phyloP scores from a whole-genome alignment of 106 monocot genomes.

The Platanthera zijinensis region DNA sequence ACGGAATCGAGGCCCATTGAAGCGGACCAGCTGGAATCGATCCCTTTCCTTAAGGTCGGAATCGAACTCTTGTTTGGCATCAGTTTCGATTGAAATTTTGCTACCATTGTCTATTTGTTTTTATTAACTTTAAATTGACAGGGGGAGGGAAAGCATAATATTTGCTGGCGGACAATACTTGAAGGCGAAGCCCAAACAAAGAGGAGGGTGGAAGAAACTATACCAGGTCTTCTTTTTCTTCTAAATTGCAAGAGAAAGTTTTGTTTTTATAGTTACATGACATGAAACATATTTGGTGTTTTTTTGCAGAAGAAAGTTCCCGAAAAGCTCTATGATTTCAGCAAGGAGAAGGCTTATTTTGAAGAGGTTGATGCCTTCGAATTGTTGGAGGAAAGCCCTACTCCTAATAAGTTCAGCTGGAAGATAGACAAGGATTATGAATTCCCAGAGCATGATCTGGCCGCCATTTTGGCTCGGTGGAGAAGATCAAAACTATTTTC shows the following conservation, averaged over 20 bases:
- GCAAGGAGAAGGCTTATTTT: constrained; percentile 77
- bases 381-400: constrained; percentile 80
- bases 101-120: background rate
- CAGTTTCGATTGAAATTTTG: background rate
- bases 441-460: constrained; percentile 39
- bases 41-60: constrained; percentile 72
- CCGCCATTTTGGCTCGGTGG: constrained; percentile 76
- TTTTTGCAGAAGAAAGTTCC: constrained; percentile 43
- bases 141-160: constrained; percentile 83
- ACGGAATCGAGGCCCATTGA: constrained; percentile 30
- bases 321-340: constrained; percentile 40
- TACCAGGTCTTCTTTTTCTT: constrained; percentile 35
- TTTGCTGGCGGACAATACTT: constrained; percentile 30
- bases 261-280: background rate
- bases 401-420: constrained; percentile 69
- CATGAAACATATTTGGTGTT: background rate
- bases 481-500: constrained; percentile 48
- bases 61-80: background rate
- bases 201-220: constrained; percentile 31
- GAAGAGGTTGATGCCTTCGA: constrained; percentile 86
- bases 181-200: constrained; percentile 37
- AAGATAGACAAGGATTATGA: constrained; percentile 29
- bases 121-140: constrained; percentile 15
- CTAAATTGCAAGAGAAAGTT: background rate
- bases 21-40: constrained; percentile 68